Percentiles rank a stretch among this genome's conserved stretches.
phyloP scores from a whole-genome alignment of 192 early-diverging fungal genomes.

The Radiomyces spectabilis region DNA sequence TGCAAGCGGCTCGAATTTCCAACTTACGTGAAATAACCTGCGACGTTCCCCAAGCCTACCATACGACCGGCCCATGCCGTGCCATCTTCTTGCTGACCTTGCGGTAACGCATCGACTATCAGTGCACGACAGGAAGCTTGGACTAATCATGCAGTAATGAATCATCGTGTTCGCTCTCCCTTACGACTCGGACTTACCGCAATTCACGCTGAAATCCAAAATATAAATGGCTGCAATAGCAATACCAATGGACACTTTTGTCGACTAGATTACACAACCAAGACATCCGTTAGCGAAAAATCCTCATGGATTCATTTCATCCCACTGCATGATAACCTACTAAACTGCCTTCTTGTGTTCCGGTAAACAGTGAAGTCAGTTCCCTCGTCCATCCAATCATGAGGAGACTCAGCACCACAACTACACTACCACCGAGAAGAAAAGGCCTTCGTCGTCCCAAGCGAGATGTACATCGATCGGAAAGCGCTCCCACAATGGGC shows the following conservation, averaged over 20 bases:
- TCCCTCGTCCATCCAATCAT: constrained; percentile 78
- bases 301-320: no score
- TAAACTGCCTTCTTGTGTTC: constrained; percentile 3
- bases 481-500: constrained; percentile 77
- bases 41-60: constrained; percentile 78
- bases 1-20: no score
- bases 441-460: constrained; percentile 82
- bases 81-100: constrained; percentile 75
- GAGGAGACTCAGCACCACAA: constrained; percentile 54
- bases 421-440: constrained; percentile 63
- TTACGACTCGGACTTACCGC: constrained; percentile 41
- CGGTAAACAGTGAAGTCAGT: constrained; percentile 39
- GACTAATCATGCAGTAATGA: constrained; percentile 36
- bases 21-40: constrained; percentile 74
- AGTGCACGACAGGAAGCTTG: constrained; percentile 82
- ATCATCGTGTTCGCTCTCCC: no score
- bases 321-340: constrained; percentile 28
- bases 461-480: constrained; percentile 65
- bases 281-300: no score
- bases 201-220: constrained; percentile 92
- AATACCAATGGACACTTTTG: constrained; percentile 57
- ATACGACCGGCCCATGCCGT: constrained; percentile 86
- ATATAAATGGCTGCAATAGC: constrained; percentile 81
- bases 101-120: constrained; percentile 76
- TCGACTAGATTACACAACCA: not conserved